Percentiles rank a stretch among this genome's conserved stretches.
phyloP scores from a whole-genome alignment of 2,329 filamentous ascomycete species.

The Aspergillus sp. region DNA sequence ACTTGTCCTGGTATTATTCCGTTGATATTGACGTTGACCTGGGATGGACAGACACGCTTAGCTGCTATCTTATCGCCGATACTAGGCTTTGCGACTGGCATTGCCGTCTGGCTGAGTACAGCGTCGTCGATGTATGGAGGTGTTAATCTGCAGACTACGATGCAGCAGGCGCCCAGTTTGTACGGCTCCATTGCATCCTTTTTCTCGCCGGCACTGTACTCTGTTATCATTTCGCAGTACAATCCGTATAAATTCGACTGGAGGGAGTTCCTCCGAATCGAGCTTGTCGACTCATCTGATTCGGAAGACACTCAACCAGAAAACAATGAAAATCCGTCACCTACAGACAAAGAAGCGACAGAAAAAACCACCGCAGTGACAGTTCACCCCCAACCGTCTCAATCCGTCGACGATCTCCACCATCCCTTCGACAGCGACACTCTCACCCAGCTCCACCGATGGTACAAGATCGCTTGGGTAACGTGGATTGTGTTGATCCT shows the following conservation, averaged over 20 bases:
- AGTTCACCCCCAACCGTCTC: too few species aligned
- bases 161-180: constrained; percentile 36
- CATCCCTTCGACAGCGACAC: constrained; percentile 41
- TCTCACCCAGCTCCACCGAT: constrained; percentile 27
- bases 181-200: constrained; percentile 44
- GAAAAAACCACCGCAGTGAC: constrained; percentile 1
- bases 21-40: constrained; percentile 40
- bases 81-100: constrained; percentile 39
- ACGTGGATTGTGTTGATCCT: constrained; percentile 41
- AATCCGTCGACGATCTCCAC: constrained; percentile 37
- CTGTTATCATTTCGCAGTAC: constrained; percentile 40
- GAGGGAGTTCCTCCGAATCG: constrained; percentile 44
- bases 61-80: constrained; percentile 37
- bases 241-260: constrained; percentile 39
- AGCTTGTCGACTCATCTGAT: constrained; percentile 36
- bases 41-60: constrained; percentile 42
- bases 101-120: constrained; percentile 43
- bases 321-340: constrained; percentile 5
- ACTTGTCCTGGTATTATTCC: constrained; percentile 44
- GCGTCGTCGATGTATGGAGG: constrained; percentile 35
- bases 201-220: constrained; percentile 45
- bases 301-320: constrained; percentile 6
- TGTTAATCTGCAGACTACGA: constrained; percentile 39
- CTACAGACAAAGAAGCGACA: not conserved
- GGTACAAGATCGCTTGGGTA: constrained; percentile 38